These are phyloP conservation scores for Carex myosuroides DNA, from an alignment of 176 grass and related monocot species.

Conservation along the genomic window DNA sequence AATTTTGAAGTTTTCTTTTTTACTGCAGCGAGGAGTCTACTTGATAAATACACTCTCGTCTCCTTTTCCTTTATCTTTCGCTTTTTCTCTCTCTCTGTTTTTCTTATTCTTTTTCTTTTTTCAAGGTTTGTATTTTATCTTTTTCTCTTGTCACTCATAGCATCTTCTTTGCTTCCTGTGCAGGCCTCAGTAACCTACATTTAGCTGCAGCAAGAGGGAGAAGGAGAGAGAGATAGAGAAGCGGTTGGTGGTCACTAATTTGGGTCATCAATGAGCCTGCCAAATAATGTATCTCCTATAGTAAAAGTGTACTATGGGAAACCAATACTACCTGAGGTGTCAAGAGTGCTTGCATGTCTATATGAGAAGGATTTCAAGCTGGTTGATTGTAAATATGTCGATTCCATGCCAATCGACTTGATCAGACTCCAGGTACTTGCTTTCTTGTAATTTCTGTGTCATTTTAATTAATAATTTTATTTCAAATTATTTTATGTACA, in stretches of 20 bases:
- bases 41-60: neutral
- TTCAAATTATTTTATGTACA: neutral
- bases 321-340: conserved; percentile 67
- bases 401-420: conserved; percentile 32
- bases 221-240: neutral
- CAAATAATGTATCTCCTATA: conserved; percentile 24
- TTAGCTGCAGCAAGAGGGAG: neutral
- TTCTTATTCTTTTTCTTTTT: conserved; percentile 23
- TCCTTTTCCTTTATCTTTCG: conserved; percentile 24
- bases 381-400: conserved; percentile 13
- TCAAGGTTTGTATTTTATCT: conserved; percentile 4
- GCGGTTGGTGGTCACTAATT: neutral
- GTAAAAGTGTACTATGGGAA: conserved; percentile 74
- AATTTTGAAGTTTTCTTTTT: neutral
- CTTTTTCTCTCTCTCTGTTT: neutral
- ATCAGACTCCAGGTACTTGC: conserved; percentile 71
- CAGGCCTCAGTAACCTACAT: conserved; percentile 42
- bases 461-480: neutral
- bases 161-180: conserved; percentile 83
- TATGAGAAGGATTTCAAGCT: conserved; percentile 69
- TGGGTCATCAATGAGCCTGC: conserved; percentile 37
- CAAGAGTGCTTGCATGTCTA: conserved; percentile 79
- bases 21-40: neutral
- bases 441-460: conserved; percentile 2
- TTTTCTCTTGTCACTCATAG: conserved; percentile 33